Evolutionary conservation across 1,284 basidiomycete genomes (phyloP).

Genomic region (Coriolopsis trogii): DNA sequence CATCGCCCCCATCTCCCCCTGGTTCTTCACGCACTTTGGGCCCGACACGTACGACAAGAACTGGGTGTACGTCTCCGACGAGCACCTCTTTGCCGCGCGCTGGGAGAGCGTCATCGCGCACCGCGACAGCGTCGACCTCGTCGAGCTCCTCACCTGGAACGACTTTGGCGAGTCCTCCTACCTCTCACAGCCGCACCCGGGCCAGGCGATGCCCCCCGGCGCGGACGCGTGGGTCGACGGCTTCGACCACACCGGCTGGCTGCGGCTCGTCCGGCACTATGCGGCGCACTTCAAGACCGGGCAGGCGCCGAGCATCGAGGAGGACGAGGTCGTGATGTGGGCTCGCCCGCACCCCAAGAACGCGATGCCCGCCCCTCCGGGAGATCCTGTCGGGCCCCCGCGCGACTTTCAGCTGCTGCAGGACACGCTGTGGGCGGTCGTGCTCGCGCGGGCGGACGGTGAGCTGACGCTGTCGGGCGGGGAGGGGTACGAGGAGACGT

Average conservation of each 20-base stretch:
- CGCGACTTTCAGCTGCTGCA: slow-evolving; percentile 55
- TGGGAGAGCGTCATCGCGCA: slow-evolving; percentile 73
- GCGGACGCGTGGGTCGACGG: slow-evolving; percentile 39
- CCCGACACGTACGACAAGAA: slow-evolving; percentile 78
- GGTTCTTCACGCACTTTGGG: slow-evolving; percentile 81
- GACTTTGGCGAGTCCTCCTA: slow-evolving; percentile 43
- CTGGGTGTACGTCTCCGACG: slow-evolving; percentile 52
- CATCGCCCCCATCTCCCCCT: slow-evolving; percentile 43
- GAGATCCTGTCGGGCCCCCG: slow-evolving; percentile 59
- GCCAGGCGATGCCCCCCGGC: slow-evolving; percentile 52
- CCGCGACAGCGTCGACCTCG: slow-evolving; percentile 56
- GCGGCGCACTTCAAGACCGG: slow-evolving; percentile 79
- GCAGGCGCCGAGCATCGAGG: slow-evolving; percentile 57
- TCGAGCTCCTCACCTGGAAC: slow-evolving; percentile 46
- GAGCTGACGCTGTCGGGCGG: slow-evolving; percentile 56
- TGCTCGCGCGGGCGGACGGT: slow-evolving; percentile 60
- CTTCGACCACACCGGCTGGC: slow-evolving; percentile 54
- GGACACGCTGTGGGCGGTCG: slow-evolving; percentile 68
- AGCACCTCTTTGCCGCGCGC: slow-evolving; percentile 72
- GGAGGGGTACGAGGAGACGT: slow-evolving; percentile 46
- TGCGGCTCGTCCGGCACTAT: slow-evolving; percentile 73
- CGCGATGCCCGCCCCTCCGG: slow-evolving; percentile 49
- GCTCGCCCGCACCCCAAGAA: slow-evolving; percentile 69
- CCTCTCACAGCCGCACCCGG: slow-evolving; percentile 56
- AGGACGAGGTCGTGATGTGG: slow-evolving; percentile 76